Percentiles rank a stretch among this genome's conserved stretches.
These are phyloP conservation scores for Haplosporangium gracile DNA, from an alignment of 192 early-diverging fungal genomes.

Conservation along the genomic window DNA sequence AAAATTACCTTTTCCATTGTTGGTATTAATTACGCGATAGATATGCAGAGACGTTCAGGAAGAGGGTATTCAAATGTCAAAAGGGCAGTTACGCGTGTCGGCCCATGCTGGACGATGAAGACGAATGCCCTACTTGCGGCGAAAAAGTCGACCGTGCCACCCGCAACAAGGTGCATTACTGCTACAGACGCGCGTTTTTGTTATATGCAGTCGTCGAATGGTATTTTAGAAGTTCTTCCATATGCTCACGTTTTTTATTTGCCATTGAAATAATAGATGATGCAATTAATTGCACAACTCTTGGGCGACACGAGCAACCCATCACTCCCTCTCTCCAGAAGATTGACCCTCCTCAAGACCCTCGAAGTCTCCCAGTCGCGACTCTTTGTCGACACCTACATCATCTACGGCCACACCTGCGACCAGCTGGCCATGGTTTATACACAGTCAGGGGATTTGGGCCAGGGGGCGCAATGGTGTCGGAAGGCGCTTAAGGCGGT, in stretches of 20 bases:
- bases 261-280: conserved; percentile 8
- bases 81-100: conserved; percentile 37
- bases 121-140: conserved; percentile 39
- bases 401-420: conserved; percentile 47
- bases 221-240: not conserved
- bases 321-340: conserved; percentile 3
- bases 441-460: conserved; percentile 34
- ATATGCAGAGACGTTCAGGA: conserved; percentile 30
- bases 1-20: not conserved
- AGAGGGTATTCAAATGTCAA: conserved; percentile 36
- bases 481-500: conserved; percentile 46
- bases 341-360: conserved; percentile 23
- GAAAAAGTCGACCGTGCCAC: conserved; percentile 11
- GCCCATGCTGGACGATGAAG: conserved; percentile 31
- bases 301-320: conserved; percentile 28
- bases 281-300: conserved; percentile 29
- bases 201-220: not conserved
- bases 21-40: not conserved
- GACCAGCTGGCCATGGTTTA: conserved; percentile 45
- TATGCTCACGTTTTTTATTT: not conserved
- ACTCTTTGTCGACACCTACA: conserved; percentile 34
- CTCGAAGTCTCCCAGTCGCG: conserved; percentile 33
- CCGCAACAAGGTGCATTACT: conserved; percentile 24
- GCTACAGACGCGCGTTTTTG: not conserved
- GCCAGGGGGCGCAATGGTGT: conserved; percentile 42